Conservation (phyloP, 1,284 basidiomycete genomes). For the Trametes hirsuta region DNA sequence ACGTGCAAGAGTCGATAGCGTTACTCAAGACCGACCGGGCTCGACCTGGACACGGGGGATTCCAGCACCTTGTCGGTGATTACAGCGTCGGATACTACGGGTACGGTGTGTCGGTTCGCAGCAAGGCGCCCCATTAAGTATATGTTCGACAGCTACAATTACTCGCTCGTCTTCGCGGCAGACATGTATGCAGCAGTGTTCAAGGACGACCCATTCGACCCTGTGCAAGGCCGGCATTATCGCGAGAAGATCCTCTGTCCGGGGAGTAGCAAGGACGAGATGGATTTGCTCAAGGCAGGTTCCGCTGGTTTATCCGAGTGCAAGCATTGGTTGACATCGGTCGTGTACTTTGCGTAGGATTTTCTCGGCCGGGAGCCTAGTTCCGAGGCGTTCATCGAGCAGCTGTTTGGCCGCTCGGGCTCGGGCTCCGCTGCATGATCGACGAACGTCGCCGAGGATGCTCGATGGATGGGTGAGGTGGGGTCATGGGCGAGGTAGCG, state of each 20-base stretch:
- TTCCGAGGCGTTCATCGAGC: slow-evolving; percentile 73
- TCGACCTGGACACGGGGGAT: slow-evolving; percentile 68
- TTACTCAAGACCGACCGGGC: slow-evolving; percentile 67
- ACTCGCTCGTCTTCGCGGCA: slow-evolving; percentile 74
- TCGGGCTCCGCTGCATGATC: not conserved
- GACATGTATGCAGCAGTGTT: slow-evolving; percentile 84
- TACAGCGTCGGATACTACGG: slow-evolving; percentile 85
- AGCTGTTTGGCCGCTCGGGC: slow-evolving; percentile 49
- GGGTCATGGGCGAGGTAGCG: not conserved
- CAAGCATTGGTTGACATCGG: not conserved
- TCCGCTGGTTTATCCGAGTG: slow-evolving; percentile 18
- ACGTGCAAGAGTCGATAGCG: slow-evolving; percentile 67
- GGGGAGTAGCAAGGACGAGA: slow-evolving; percentile 61
- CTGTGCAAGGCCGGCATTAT: slow-evolving; percentile 54
- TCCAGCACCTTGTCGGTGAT: slow-evolving; percentile 77
- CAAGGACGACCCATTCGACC: slow-evolving; percentile 73
- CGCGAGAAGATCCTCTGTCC: slow-evolving; percentile 55
- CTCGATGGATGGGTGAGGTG: not conserved
- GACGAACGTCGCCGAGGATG: not conserved
- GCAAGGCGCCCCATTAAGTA: not conserved
- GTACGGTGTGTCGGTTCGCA: slow-evolving; percentile 29
- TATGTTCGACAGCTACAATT: slow-evolving; percentile 44
- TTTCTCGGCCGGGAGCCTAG: slow-evolving; percentile 80
- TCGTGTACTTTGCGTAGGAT: slow-evolving; percentile 39
- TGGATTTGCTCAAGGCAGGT: slow-evolving; percentile 52